These are phyloP conservation scores for Telfairia occidentalis DNA, from an alignment of 331 rosid genomes.

Conservation along the genomic window DNA sequence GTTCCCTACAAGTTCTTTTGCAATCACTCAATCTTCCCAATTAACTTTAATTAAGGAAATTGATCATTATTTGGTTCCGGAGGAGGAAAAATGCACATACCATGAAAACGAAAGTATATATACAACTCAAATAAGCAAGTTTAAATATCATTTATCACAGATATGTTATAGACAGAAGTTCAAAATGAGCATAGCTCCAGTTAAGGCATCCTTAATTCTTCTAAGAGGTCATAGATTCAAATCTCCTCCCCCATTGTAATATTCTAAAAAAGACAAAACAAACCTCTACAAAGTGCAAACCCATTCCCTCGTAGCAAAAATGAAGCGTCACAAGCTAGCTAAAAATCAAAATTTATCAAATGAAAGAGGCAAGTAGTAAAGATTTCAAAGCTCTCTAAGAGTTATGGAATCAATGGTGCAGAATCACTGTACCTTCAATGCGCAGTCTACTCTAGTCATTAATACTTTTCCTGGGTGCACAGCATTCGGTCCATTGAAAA, in stretches of 20 bases:
- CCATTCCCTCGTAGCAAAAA: background rate
- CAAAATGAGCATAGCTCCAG: too few relatives aligned
- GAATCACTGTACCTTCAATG: conserved; percentile 44
- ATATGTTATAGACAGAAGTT: background rate
- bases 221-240: too few relatives aligned
- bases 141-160: background rate
- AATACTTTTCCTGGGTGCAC: conserved; percentile 82
- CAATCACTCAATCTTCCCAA: background rate
- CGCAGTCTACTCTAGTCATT: conserved; percentile 92
- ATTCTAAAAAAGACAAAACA: too few relatives aligned
- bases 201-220: too few relatives aligned
- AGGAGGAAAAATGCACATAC: background rate
- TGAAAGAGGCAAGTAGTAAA: background rate
- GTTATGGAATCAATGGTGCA: background rate
- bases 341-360: background rate
- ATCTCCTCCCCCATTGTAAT: too few relatives aligned
- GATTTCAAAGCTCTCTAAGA: background rate
- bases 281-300: background rate
- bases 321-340: background rate
- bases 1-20: background rate
- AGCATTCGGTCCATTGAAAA: conserved; percentile 88
- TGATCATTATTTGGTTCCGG: background rate
- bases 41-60: background rate
- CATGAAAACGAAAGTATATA: background rate
- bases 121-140: background rate